Percentiles rank a stretch among this genome's conserved stretches.
Evolutionary conservation across 1,284 basidiomycete species (phyloP).

Genomic region (Athelia psychrophila): DNA sequence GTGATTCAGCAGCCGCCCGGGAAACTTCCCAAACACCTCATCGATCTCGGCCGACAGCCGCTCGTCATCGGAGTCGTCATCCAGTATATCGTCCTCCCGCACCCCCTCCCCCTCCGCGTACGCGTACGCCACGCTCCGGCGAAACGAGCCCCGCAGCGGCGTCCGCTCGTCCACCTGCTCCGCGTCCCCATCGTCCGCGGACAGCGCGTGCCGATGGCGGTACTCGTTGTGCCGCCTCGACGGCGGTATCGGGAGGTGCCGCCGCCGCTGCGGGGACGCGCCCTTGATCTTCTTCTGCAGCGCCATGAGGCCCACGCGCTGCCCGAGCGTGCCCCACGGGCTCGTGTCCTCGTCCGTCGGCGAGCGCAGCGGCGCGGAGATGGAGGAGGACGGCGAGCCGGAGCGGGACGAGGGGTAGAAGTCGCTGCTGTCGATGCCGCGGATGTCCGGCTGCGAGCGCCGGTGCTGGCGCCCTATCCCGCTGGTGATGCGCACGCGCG

Average conservation of each 20-base stretch:
- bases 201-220: background rate
- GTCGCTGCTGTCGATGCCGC: slow-evolving; percentile 10
- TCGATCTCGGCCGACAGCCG: slow-evolving; percentile 40
- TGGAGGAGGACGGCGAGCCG: slow-evolving; percentile 66
- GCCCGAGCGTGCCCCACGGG: slow-evolving; percentile 57
- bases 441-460: slow-evolving; percentile 14
- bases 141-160: slow-evolving; percentile 19
- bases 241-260: background rate
- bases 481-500: slow-evolving; percentile 53
- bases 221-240: background rate
- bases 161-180: slow-evolving; percentile 27
- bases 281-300: background rate
- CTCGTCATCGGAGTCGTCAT: slow-evolving; percentile 28
- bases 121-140: slow-evolving; percentile 3
- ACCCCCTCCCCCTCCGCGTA: slow-evolving; percentile 10
- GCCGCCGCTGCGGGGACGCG: background rate
- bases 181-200: slow-evolving; percentile 4
- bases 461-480: slow-evolving; percentile 34
- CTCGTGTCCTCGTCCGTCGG: slow-evolving; percentile 45
- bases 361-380: slow-evolving; percentile 67
- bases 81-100: slow-evolving; percentile 13
- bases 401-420: slow-evolving; percentile 42
- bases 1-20: slow-evolving; percentile 58
- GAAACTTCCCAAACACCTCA: slow-evolving; percentile 63
- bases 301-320: slow-evolving; percentile 37